phyloP scores from a whole-genome alignment of 495 filamentous ascomycete genomes.

The Talaromyces adpressus region DNA sequence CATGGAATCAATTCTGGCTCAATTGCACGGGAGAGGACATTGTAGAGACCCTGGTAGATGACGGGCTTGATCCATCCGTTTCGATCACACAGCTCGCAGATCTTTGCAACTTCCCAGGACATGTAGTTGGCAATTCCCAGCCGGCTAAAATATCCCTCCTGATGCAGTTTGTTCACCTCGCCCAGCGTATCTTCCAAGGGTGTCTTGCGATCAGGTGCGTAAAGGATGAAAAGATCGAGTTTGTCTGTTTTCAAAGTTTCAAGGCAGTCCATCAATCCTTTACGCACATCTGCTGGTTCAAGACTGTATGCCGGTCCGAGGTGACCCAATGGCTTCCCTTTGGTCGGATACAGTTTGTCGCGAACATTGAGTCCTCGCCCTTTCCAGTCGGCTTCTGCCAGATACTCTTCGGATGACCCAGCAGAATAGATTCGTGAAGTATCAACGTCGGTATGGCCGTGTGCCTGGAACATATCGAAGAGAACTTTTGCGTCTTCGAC shows the following conservation, averaged over 20 bases:
- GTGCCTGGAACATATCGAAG: conserved; percentile 46
- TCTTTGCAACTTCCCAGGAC: conserved; percentile 43
- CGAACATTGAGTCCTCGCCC: conserved; percentile 42
- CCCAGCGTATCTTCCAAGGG: conserved; percentile 42
- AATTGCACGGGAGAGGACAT: conserved; percentile 48
- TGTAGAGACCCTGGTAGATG: conserved; percentile 61
- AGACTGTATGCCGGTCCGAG: conserved; percentile 17
- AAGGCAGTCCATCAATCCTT: conserved; percentile 30
- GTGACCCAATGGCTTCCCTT: neutral
- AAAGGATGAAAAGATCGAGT: conserved; percentile 41
- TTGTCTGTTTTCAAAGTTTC: conserved; percentile 37
- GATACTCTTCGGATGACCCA: conserved; percentile 43
- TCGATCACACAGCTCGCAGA: conserved; percentile 40
- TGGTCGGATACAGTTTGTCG: conserved; percentile 44
- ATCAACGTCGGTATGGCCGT: conserved; percentile 53
- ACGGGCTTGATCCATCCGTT: conserved; percentile 52
- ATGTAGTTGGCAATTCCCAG: conserved; percentile 46
- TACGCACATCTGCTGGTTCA: conserved; percentile 25
- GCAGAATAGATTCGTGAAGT: conserved; percentile 47
- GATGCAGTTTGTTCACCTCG: conserved; percentile 40
- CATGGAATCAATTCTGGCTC: conserved; percentile 47
- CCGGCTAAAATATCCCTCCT: conserved; percentile 38
- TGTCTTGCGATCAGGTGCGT: conserved; percentile 40
- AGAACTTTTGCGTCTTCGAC: conserved; percentile 19
- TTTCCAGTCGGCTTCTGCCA: conserved; percentile 40